phyloP scores from a whole-genome alignment of 2,329 filamentous ascomycete genomes.

The Alternaria triticimaculans region DNA sequence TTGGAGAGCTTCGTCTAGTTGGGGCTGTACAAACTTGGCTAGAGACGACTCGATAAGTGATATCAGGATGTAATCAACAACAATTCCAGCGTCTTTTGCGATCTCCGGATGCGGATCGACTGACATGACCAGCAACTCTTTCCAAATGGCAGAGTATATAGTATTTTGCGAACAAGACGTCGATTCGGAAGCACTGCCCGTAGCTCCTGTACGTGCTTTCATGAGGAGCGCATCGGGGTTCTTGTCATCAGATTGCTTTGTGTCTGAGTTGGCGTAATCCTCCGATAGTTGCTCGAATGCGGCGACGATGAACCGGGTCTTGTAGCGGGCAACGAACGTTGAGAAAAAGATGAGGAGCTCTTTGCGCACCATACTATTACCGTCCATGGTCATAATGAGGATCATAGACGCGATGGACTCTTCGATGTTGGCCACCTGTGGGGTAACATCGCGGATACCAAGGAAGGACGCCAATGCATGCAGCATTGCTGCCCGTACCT shows the following conservation, averaged over 20 bases:
- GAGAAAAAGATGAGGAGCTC: conserved; percentile 95
- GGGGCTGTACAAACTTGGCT: conserved; percentile 69
- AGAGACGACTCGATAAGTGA: conserved; percentile 79
- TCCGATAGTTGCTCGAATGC: conserved; percentile 90
- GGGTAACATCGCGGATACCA: conserved; percentile 89
- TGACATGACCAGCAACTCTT: conserved; percentile 86
- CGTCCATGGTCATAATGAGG: conserved; percentile 90
- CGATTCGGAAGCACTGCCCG: conserved; percentile 12
- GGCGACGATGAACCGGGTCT: conserved; percentile 88
- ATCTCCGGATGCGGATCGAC: conserved; percentile 96
- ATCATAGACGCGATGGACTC: conserved; percentile 89
- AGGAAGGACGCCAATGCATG: conserved; percentile 94
- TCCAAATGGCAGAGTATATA: conserved; percentile 93
- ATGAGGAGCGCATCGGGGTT: conserved; percentile 39
- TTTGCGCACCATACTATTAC: conserved; percentile 90
- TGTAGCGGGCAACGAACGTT: conserved; percentile 86
- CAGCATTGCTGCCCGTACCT: conserved; percentile 91
- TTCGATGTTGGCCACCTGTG: conserved; percentile 89
- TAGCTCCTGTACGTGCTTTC: conserved; percentile 31
- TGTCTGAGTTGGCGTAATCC: conserved; percentile 61
- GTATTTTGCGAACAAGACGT: conserved; percentile 74
- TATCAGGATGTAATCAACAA: conserved; percentile 85
- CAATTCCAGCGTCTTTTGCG: conserved; percentile 80
- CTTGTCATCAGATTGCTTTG: conserved; percentile 29
- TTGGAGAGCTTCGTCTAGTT: conserved; percentile 74